phyloP scores from a whole-genome alignment of 83 land plant genomes.

The Thuja plicata region DNA sequence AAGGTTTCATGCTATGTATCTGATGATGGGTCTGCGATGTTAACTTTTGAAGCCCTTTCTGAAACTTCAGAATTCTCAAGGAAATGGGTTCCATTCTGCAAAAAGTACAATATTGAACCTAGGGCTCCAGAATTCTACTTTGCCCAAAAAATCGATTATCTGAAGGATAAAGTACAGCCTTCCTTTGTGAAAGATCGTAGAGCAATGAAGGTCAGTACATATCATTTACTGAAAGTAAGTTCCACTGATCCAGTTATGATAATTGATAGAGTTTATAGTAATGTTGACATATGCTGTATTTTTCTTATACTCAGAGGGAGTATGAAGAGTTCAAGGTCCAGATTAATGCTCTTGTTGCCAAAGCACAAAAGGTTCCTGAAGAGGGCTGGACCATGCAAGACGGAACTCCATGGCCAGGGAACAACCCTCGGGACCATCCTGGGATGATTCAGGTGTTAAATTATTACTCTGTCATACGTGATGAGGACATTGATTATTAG shows the following conservation, averaged over 20 bases:
- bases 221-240: neutral
- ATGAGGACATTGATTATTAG: neutral
- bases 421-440: conserved; percentile 78
- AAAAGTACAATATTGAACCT: conserved; percentile 75
- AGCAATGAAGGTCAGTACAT: conserved; percentile 64
- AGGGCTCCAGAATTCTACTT: conserved; percentile 84
- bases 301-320: conserved; percentile 56
- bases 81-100: conserved; percentile 83
- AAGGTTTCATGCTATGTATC: conserved; percentile 88
- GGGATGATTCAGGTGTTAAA: conserved; percentile 79
- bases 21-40: conserved; percentile 84
- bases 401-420: conserved; percentile 84
- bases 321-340: conserved; percentile 87
- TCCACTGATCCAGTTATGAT: neutral
- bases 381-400: conserved; percentile 90
- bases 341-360: conserved; percentile 86
- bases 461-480: neutral
- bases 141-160: conserved; percentile 75
- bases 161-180: conserved; percentile 78
- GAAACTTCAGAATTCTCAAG: conserved; percentile 80
- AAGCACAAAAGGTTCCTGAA: conserved; percentile 78
- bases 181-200: conserved; percentile 78
- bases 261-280: neutral
- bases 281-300: neutral
- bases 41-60: conserved; percentile 75